Conservation (phyloP, 768 basidiomycete species). For the Lentinula lateritia region DNA sequence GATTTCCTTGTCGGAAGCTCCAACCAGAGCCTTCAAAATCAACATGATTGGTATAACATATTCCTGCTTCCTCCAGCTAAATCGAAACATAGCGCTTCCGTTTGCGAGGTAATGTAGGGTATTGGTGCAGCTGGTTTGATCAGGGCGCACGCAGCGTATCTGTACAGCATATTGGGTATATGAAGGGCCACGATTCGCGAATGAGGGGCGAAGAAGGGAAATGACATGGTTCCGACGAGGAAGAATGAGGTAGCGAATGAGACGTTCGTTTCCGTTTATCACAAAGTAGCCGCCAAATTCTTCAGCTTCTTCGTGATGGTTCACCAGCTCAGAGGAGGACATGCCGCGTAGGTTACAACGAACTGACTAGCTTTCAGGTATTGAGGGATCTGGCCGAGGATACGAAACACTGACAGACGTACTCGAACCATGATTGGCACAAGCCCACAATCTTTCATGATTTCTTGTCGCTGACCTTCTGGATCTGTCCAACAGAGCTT, state of each 20-base stretch:
- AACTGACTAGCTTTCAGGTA: constrained; percentile 52
- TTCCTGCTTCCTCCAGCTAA: constrained; percentile 97
- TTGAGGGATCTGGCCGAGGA: neutral
- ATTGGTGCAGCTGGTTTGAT: constrained; percentile 92
- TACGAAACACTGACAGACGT: constrained; percentile 25
- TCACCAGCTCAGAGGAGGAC: constrained; percentile 82
- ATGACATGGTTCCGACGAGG: constrained; percentile 95
- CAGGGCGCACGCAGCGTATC: constrained; percentile 90
- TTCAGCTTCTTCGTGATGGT: constrained; percentile 92
- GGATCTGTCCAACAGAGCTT: constrained; percentile 82
- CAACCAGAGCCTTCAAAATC: constrained; percentile 86
- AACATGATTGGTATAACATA: constrained; percentile 98
- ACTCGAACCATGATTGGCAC: constrained; percentile 97
- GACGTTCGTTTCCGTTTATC: constrained; percentile 97
- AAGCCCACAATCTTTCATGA: constrained; percentile 83
- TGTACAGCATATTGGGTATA: constrained; percentile 94
- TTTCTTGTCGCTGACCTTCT: constrained; percentile 60
- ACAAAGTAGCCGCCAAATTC: constrained; percentile 99
- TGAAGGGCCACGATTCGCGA: constrained; percentile 87
- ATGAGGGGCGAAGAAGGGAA: constrained; percentile 86
- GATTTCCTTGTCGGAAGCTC: constrained; percentile 91
- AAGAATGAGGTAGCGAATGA: constrained; percentile 95
- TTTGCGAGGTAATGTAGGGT: constrained; percentile 97
- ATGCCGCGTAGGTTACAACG: constrained; percentile 88
- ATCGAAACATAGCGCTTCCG: constrained; percentile 94